Percentiles rank a stretch among this genome's conserved stretches.
These are phyloP conservation scores for Ambrosiella beaveri DNA, from an alignment of 2,329 filamentous ascomycete species.

Conservation along the genomic window DNA sequence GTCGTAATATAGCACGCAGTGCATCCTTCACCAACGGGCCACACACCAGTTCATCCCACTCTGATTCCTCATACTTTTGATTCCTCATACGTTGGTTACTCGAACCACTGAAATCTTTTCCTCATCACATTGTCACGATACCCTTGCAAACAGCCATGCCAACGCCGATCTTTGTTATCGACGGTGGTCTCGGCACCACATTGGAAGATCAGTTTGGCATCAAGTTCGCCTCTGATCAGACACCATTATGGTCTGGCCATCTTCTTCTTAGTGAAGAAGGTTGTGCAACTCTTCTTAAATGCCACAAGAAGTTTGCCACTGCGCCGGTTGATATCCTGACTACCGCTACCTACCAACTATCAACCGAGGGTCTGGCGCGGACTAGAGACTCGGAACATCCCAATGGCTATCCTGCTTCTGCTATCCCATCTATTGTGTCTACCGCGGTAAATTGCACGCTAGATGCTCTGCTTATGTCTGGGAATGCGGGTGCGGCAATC, in stretches of 20 bases:
- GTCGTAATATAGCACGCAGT: not conserved
- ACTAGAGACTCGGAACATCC: conserved; percentile 28
- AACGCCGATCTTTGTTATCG: conserved; percentile 32
- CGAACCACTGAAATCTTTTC: not conserved
- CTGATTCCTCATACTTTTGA: not conserved
- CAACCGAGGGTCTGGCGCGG: conserved; percentile 34
- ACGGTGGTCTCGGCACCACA: conserved; percentile 51
- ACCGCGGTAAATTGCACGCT: not conserved
- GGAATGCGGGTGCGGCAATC: conserved; percentile 20
- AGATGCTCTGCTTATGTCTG: not conserved
- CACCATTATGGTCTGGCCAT: conserved; percentile 52
- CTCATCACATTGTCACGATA: not conserved
- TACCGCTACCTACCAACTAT: conserved; percentile 52
- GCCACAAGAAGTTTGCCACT: conserved; percentile 37
- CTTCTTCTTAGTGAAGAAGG: conserved; percentile 36
- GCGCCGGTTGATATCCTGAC: conserved; percentile 45
- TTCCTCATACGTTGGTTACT: not conserved
- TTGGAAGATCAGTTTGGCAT: conserved; percentile 40
- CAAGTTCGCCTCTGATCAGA: conserved; percentile 29
- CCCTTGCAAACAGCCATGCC: not conserved
- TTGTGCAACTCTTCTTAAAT: conserved; percentile 29
- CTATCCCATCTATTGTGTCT: not conserved
- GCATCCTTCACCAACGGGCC: not conserved
- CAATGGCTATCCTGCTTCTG: conserved; percentile 22
- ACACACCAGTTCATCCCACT: not conserved